Conservation (phyloP, 768 basidiomycete genomes). For the Flagelloscypha sp. region DNA sequence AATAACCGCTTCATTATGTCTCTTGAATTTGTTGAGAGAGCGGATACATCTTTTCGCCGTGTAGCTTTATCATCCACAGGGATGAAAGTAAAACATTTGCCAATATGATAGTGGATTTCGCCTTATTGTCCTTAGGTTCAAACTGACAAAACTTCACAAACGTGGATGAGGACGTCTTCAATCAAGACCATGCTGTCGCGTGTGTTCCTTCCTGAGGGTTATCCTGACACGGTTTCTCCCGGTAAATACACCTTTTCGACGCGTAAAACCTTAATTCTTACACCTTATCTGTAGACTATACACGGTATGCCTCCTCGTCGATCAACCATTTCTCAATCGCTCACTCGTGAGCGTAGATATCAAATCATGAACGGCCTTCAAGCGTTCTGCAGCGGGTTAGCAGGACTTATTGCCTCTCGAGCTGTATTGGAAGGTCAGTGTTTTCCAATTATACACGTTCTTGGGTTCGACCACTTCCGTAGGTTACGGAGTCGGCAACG, state of each 20-base stretch:
- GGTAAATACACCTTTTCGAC: slow-evolving; percentile 24
- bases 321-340: slow-evolving; percentile 2
- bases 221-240: slow-evolving; percentile 52
- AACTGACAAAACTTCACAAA: too few species aligned
- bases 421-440: slow-evolving; percentile 55
- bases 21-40: too few species aligned
- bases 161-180: too few species aligned
- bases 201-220: slow-evolving; percentile 59
- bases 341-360: slow-evolving; percentile 34
- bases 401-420: slow-evolving; percentile 54
- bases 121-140: too few species aligned
- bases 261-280: not conserved
- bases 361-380: slow-evolving; percentile 60
- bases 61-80: too few species aligned
- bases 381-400: slow-evolving; percentile 62
- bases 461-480: not conserved
- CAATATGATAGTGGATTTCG: too few species aligned
- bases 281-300: slow-evolving; percentile 36
- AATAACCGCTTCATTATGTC: too few species aligned
- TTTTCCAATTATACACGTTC: not conserved
- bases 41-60: too few species aligned
- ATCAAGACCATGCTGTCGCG: too few species aligned
- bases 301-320: slow-evolving; percentile 29
- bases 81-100: too few species aligned
- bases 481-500: slow-evolving; percentile 67